Evolutionary conservation across 2,329 filamentous ascomycete species (phyloP), one percentile per base, ranked within the genome.

Genomic region (Knufia fluminis): DNA sequence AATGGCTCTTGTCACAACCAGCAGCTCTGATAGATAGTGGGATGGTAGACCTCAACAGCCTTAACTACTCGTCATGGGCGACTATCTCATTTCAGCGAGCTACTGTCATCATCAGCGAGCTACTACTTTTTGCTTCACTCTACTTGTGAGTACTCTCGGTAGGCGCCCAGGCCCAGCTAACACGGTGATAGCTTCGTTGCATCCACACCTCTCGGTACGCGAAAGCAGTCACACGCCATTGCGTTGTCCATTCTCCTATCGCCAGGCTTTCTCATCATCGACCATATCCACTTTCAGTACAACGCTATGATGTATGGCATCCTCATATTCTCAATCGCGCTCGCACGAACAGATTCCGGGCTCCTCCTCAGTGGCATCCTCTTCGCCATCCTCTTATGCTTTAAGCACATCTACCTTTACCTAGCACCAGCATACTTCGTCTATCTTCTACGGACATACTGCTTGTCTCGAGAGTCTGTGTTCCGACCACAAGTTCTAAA

Each of bases 241-340:
- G 89, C 90, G 20, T 75, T 97, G 49, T 96, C 91, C 1, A 82
- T 98, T 52, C 72, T 97, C 2, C 78, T 97, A 10, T 97, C 90
- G 0, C 92, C 92, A 0, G 92, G 91, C 1, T 78, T 98, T 31
- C 75, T 98, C 52, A 94, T 98, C 64, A 97, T 98, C 66, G 92
- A 98, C 63, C 92, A 98, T 66, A 91, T 96, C 56, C 90, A 96
- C 67, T 98, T 98, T 67, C 92, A 98, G 72, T 98, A 98, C 72
- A 98, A 98, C 71, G 91, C 92, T 35, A 89, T 90, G 69, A 80
- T 98, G 69, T 98, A 97, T 65, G 92, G 92, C 32, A 72, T 97
- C 38, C 73, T 98, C 45, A 78, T 97, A 32, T 74, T 91, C 48
- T 97, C 92, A 2, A 76, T 98, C 42, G 85, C 94, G 1, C 71